Evolutionary conservation across 163 green algal species (phyloP).

Genomic region (Trebouxia gelatinosa): DNA sequence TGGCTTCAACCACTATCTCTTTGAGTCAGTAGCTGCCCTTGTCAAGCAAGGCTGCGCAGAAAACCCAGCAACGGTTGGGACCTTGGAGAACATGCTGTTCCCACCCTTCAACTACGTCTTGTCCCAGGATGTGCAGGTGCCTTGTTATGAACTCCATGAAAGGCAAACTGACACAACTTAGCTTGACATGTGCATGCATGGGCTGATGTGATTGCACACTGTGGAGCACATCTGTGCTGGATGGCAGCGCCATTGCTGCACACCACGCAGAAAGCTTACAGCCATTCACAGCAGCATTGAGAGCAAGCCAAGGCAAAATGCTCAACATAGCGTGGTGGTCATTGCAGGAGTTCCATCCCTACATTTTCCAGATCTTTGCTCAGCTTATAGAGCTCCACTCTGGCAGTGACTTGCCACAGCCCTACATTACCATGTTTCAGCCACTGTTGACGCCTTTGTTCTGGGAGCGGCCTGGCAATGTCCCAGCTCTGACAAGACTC

Average conservation of each 20-base stretch:
- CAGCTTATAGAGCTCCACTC: conserved; percentile 60
- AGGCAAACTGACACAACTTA: neutral
- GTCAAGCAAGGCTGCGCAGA: conserved; percentile 50
- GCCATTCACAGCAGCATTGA: too few species aligned
- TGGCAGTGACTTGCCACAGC: conserved; percentile 51
- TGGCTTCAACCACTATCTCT: conserved; percentile 98
- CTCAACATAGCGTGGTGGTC: too few species aligned
- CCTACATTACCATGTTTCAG: conserved; percentile 85
- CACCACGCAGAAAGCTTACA: too few species aligned
- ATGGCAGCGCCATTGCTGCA: neutral
- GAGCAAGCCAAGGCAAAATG: too few species aligned
- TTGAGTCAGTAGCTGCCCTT: conserved; percentile 88
- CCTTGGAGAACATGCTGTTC: conserved; percentile 88
- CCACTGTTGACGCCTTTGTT: conserved; percentile 81
- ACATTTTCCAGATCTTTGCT: conserved; percentile 96
- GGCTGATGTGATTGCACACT: neutral
- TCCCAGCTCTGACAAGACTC: conserved; percentile 90
- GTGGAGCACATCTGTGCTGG: neutral
- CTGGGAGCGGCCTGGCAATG: conserved; percentile 93
- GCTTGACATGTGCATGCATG: neutral
- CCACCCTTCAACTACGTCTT: conserved; percentile 88
- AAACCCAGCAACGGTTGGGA: conserved; percentile 48
- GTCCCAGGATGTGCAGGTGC: conserved; percentile 72
- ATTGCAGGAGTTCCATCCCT: conserved; percentile 94
- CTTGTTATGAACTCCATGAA: neutral